Evolutionary conservation across 352 stramenopile species (phyloP), one percentile per base, ranked within the genome.

Genomic region (Phytophthora chlamydospora): DNA sequence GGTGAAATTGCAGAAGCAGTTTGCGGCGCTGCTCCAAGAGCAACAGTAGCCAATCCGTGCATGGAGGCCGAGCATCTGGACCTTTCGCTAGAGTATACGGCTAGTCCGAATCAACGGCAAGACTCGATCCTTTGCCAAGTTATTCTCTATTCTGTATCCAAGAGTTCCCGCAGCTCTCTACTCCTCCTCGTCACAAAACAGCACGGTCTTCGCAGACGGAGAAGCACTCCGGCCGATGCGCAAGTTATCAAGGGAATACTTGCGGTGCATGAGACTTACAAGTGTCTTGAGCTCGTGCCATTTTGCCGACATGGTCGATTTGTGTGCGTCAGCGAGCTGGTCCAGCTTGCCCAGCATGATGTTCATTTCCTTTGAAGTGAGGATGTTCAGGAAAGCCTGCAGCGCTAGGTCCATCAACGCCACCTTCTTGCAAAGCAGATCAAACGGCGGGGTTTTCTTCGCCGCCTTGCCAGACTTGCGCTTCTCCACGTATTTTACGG

Each of bases 271-370:
- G 29, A 95, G 66, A 52, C 76, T 88, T 45, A 95, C 73, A 9
- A 95, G 77, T 17, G 85, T 95, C 72, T 95, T 93, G 32, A 95
- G 68, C 75, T 93, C 81, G 54, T 95, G 84, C 85, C 85, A 95
- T 65, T 93, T 90, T 11, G 81, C 80, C 16, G 73, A 89, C 78
- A 91, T 90, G 7, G 77, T 93, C 8, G 80, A 90, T 67, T 88
- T 91, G 72, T 92, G 83, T 14, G 81, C 67, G 10, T 76, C 75
- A n/a, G 78, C 76, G 35, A 95, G 62, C 21, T 76, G 67, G 48
- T 95, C 85, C 14, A 95, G 68, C 55, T 91, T 92, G 35, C 69
- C 52, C 32, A 95, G 65, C 56, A 95, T 72, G 32, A 91, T 61
- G 19, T 70, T 55, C 71, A 93, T 88, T 58, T 92, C 80, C 27